These are phyloP conservation scores for Elsinoe perseae DNA, from an alignment of 2,329 filamentous ascomycete species.

Conservation along the genomic window DNA sequence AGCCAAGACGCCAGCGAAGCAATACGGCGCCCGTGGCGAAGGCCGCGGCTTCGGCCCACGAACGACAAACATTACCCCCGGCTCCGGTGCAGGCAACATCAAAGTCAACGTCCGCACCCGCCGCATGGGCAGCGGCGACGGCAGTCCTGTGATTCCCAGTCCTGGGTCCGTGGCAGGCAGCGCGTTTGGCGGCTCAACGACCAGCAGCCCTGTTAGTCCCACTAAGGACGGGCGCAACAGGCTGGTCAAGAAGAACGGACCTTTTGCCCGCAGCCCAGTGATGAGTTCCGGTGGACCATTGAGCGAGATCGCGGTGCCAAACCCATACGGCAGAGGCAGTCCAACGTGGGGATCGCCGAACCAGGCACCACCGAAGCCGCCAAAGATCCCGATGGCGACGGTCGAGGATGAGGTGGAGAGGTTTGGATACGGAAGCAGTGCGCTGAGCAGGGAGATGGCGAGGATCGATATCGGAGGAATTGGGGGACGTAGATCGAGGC, in stretches of 20 bases:
- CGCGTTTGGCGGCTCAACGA: neutral
- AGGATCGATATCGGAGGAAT: conserved; percentile 39
- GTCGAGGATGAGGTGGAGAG: conserved; percentile 35
- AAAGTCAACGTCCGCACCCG: conserved; percentile 29
- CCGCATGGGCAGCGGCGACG: conserved; percentile 7
- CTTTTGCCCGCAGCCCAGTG: conserved; percentile 14
- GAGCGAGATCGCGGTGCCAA: conserved; percentile 30
- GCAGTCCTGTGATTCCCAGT: conserved; percentile 22
- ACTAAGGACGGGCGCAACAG: conserved; percentile 46
- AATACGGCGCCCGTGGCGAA: conserved; percentile 27
- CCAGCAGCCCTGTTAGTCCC: conserved; percentile 21
- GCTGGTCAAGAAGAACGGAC: conserved; percentile 53
- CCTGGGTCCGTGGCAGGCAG: conserved; percentile 26
- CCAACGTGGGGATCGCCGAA: conserved; percentile 33
- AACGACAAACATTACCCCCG: conserved; percentile 16
- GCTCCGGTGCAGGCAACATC: conserved; percentile 21
- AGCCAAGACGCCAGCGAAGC: conserved; percentile 41
- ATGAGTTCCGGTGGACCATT: conserved; percentile 4
- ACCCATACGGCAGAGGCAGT: conserved; percentile 41
- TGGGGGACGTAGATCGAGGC: conserved; percentile 18
- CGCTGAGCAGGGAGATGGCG: conserved; percentile 63
- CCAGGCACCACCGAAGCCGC: conserved; percentile 52
- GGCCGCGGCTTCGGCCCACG: conserved; percentile 30
- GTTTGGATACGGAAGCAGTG: conserved; percentile 41
- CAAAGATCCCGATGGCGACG: conserved; percentile 55